Conservation (phyloP, 2,329 filamentous ascomycete genomes). For the Fusarium kyushuense region DNA sequence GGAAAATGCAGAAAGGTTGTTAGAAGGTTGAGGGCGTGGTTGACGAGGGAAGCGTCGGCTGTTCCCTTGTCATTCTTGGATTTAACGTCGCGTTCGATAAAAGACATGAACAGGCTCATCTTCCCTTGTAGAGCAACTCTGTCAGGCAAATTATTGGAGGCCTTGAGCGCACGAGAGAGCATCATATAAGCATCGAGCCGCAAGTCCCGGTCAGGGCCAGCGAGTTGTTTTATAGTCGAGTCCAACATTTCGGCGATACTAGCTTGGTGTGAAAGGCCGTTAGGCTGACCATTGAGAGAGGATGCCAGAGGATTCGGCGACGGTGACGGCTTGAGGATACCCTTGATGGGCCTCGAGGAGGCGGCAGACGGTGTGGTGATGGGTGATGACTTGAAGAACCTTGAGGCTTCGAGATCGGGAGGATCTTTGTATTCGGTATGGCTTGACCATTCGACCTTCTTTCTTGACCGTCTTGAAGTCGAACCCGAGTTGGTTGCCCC, state of each 20-base stretch:
- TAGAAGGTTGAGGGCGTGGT: conserved; percentile 82
- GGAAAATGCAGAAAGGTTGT: conserved; percentile 81
- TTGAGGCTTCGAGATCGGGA: conserved; percentile 56
- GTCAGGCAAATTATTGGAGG: conserved; percentile 85
- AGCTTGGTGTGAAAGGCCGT: conserved; percentile 54
- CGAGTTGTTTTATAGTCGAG: conserved; percentile 84
- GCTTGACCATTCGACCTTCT: conserved; percentile 69
- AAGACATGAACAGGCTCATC: conserved; percentile 81
- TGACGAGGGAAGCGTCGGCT: conserved; percentile 76
- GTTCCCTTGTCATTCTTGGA: conserved; percentile 67
- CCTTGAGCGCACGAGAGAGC: conserved; percentile 79
- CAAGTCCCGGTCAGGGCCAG: conserved; percentile 76
- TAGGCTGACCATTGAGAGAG: conserved; percentile 57
- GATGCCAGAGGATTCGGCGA: conserved; percentile 61
- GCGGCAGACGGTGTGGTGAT: conserved; percentile 56
- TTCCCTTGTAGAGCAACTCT: conserved; percentile 78
- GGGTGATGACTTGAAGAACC: conserved; percentile 55
- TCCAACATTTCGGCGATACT: conserved; percentile 85
- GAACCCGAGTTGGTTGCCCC: conserved; percentile 57
- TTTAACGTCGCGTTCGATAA: conserved; percentile 84
- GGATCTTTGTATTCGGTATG: conserved; percentile 69
- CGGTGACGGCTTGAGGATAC: conserved; percentile 82
- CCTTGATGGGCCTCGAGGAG: conserved; percentile 64
- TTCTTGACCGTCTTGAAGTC: conserved; percentile 60
- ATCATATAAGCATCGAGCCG: conserved; percentile 89